A percentile compares a stretch with the other conserved stretches of the same genome.
These are phyloP conservation scores for Anacardium occidentale DNA, from an alignment of 345 rosid genomes.

Conservation along the genomic window DNA sequence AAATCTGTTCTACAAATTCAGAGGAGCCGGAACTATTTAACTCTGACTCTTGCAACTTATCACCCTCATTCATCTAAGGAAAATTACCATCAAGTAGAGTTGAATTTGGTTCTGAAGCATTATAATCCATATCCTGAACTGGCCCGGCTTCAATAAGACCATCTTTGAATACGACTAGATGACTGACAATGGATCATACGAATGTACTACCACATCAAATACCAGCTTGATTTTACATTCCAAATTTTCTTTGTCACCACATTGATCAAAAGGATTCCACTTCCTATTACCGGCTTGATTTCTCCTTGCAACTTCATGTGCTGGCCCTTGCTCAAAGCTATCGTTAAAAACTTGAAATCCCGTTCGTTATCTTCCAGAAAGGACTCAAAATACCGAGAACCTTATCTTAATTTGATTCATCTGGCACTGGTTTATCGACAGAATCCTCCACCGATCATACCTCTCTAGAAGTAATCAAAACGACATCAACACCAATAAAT, in stretches of 20 bases:
- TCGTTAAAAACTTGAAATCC: too few relatives aligned
- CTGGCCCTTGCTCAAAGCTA: conserved; percentile 22
- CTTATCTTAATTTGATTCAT: conserved; percentile 17
- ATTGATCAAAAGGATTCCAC: conserved; percentile 8
- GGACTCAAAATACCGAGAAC: conserved; percentile 9
- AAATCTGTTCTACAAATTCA: background rate
- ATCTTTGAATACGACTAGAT: conserved; percentile 7
- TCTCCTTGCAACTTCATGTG: conserved; percentile 12
- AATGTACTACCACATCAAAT: conserved; percentile 20
- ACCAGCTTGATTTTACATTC: conserved; percentile 23
- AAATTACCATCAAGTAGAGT: background rate
- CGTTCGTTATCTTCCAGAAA: conserved; percentile 22
- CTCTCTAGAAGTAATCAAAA: conserved; percentile 20
- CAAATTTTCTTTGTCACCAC: conserved; percentile 16
- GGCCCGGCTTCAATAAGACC: background rate
- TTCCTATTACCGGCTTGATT: background rate
- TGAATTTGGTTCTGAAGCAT: background rate
- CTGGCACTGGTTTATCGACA: conserved; percentile 21
- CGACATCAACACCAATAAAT: background rate
- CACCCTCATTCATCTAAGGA: conserved; percentile 8
- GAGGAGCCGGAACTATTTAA: background rate
- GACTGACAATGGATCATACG: conserved; percentile 9
- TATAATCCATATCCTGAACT: conserved; percentile 5
- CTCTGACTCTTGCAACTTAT: conserved; percentile 11
- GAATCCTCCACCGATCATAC: conserved; percentile 11